Evolutionary conservation across 805 yeast genomes (phyloP).

Genomic region (Lipomyces mesembrius): DNA sequence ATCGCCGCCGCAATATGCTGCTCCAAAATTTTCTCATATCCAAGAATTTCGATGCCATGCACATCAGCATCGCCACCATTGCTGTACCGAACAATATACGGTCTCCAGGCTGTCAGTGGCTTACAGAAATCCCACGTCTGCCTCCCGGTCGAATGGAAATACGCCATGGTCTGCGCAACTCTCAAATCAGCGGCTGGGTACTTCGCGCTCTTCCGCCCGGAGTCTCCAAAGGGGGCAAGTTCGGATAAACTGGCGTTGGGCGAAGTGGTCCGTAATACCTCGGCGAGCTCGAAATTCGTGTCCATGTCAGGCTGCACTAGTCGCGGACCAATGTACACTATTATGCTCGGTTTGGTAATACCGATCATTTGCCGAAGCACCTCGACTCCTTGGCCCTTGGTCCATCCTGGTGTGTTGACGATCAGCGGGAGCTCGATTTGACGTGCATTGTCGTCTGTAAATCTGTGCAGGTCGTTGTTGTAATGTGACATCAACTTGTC

Average conservation of each 20-base stretch:
- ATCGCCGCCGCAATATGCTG: constrained; percentile 41
- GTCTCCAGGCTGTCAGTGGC: constrained; percentile 45
- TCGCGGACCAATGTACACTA: constrained; percentile 57
- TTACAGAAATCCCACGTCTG: constrained; percentile 35
- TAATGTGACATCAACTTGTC: constrained; percentile 47
- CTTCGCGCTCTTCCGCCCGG: constrained; percentile 6
- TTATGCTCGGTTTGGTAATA: constrained; percentile 57
- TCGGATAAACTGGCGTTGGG: constrained; percentile 41
- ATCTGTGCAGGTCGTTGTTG: background rate
- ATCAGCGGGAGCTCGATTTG: constrained; percentile 49
- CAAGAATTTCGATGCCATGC: constrained; percentile 38
- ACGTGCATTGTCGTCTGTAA: background rate
- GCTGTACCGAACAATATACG: constrained; percentile 41
- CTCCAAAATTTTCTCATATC: constrained; percentile 35
- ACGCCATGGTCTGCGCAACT: constrained; percentile 41
- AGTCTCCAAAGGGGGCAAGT: constrained; percentile 43
- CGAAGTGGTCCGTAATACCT: constrained; percentile 13
- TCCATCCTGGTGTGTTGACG: constrained; percentile 89
- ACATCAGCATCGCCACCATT: constrained; percentile 43
- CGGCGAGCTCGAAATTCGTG: constrained; percentile 40
- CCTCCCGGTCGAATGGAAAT: constrained; percentile 38
- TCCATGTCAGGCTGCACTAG: constrained; percentile 40
- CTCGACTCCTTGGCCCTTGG: constrained; percentile 81
- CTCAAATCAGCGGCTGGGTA: constrained; percentile 39
- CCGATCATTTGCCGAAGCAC: constrained; percentile 55